Percentiles rank a stretch among this genome's conserved stretches.
These are phyloP conservation scores for Brettanomyces nanus DNA, from an alignment of 805 yeast genomes.

Conservation along the genomic window DNA sequence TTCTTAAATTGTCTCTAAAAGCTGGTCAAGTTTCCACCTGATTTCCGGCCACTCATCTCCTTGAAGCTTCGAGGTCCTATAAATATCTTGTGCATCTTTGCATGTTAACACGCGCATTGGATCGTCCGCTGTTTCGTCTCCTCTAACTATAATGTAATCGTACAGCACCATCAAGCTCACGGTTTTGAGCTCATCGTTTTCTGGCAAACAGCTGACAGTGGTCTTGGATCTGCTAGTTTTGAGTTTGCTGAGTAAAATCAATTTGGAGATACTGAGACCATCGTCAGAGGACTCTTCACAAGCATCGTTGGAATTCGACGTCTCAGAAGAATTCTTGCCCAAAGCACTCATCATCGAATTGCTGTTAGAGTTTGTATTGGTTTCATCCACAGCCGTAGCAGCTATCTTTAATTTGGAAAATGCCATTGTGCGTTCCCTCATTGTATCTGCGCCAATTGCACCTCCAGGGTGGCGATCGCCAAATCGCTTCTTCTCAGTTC, in stretches of 20 bases:
- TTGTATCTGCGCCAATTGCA: constrained; percentile 59
- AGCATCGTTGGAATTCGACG: constrained; percentile 2
- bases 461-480: constrained; percentile 86
- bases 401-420: constrained; percentile 1
- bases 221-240: constrained; percentile 20
- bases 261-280: constrained; percentile 13
- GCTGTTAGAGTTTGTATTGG: not conserved
- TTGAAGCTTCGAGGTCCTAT: constrained; percentile 16
- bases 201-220: constrained; percentile 8
- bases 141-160: constrained; percentile 25
- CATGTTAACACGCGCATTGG: constrained; percentile 12
- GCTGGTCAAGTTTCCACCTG: constrained; percentile 20
- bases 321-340: not conserved
- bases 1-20: constrained; percentile 7
- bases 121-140: not conserved
- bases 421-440: constrained; percentile 6
- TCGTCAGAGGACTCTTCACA: constrained; percentile 10
- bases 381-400: not conserved
- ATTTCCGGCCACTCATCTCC: constrained; percentile 19
- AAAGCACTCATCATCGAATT: not conserved
- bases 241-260: constrained; percentile 16
- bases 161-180: constrained; percentile 28
- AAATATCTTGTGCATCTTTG: constrained; percentile 11
- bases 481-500: constrained; percentile 46
- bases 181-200: constrained; percentile 26